Base-by-base conservation (phyloP, 306 rosid genomes). In the Boehmeria nivea region DNA sequence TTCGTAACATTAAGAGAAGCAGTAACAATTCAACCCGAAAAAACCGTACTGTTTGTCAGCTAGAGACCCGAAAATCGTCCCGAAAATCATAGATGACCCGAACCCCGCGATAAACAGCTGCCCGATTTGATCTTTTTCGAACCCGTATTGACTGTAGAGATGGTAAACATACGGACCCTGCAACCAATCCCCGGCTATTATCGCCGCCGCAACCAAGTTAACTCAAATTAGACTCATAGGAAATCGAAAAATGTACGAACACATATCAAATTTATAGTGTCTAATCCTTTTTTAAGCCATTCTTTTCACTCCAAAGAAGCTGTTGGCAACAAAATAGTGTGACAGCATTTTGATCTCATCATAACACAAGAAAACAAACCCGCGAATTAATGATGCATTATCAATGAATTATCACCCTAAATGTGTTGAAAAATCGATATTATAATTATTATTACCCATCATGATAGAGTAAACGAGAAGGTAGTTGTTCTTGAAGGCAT, bases 161-260 rank as follows among this genome's bases (percentile, higher is more conserved):
- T 82, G 87, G 79, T 90, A 90, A 4, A 90, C 98, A 71, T 90
- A 90, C 28, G 98, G 98, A 56, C 98, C 98, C 87, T 90, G 95
- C 86, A 90, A 76, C 98, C 98, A 90, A 71, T 90, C 98, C 71
- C 98, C 98, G 34, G n/a, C n/a, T n/a, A n/a, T n/a, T n/a, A n/a
- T n/a, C n/a, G n/a, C n/a, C n/a, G n/a, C n/a, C n/a, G n/a, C 65
- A 76, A 45, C 13, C 22, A 60, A 26, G n/a, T n/a, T n/a, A n/a
- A n/a, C 54, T 54, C n/a, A 42, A 52, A n/a, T 72, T 60, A 72
- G 65, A 72, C 61, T 49, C 64, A 61, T 3, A 46, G 53, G n/a
- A n/a, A 24, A 22, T 20, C 48, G 20, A 2, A 48, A 38, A 54
- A 3, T 39, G 47, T 5, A 20, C 20, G 10, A 4, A 46, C 13